Evolutionary conservation across 139 green algal genomes (phyloP), one percentile per base, ranked within the genome.

Genomic region (Monoraphidium neglectum): DNA sequence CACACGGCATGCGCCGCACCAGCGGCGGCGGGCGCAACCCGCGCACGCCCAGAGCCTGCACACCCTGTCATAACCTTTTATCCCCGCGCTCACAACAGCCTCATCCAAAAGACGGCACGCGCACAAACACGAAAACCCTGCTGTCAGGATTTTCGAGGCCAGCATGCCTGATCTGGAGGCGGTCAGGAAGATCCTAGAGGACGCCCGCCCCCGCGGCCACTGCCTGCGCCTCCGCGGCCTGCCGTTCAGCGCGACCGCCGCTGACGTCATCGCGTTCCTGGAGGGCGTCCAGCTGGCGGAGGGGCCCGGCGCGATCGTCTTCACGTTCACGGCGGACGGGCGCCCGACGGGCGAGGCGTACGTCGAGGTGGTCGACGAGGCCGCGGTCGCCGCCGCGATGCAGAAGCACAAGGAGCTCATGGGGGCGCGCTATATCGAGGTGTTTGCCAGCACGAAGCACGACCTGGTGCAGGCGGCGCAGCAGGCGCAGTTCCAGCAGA

Each of bases 261-360:
- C 78, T 10, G 89, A 96, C 37, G 79, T 89, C 28, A 30, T 70
- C 26, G 28, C 62, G 16, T 92, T 97, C 75, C 91, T 97, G 26
- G 81, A 93, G 5, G 86, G 83, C 4, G 78, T 95, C 15, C 76
- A 85, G 18, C 66, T 91, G 18, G 77, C 86, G 24, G 83, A 88
- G 3, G 86, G 79, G 30, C 80, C 85, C 43, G 84, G 88, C 18
- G 87, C 85, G 21, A 82, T 98, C 6, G 77, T 95, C 0, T 92
- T 97, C 78, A 90, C 93, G 23, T 79, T 68, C 66, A 87, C 76
- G 0, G 78, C 77, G 15, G 90, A 95, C 38, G 92, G 93, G 16
- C 84, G 93, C 2, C 87, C 90, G n/a, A 94, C 92, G 2, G 93
- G 93, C 10, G 93, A 97, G 72, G 93, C 91, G 0, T 97, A 92